These are phyloP conservation scores for Prinsepia uniflora DNA, from an alignment of 306 rosid species.

Conservation along the genomic window DNA sequence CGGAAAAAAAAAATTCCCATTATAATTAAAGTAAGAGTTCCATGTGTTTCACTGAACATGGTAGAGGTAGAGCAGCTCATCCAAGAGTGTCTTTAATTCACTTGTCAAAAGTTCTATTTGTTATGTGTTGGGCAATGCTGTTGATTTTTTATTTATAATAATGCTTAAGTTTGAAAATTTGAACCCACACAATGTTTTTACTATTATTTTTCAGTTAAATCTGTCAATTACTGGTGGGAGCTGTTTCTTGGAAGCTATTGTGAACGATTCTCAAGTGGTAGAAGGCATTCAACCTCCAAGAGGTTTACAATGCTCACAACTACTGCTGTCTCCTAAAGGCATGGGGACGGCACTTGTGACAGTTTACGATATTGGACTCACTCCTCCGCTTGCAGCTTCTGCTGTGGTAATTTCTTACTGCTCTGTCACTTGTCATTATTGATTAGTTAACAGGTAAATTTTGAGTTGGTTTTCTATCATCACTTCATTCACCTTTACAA, in stretches of 20 bases:
- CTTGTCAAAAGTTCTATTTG: background rate
- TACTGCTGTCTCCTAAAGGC: constrained; percentile 69
- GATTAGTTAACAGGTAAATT: background rate
- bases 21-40: background rate
- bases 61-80: background rate
- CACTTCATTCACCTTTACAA: constrained; percentile 3
- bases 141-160: background rate
- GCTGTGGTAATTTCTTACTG: constrained; percentile 55
- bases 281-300: constrained; percentile 62
- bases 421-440: constrained; percentile 7
- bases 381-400: constrained; percentile 68
- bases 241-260: constrained; percentile 78
- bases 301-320: constrained; percentile 58
- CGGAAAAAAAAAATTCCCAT: background rate
- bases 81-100: background rate
- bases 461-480: background rate
- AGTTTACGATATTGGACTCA: constrained; percentile 67
- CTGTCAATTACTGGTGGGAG: constrained; percentile 88
- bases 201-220: constrained; percentile 44
- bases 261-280: constrained; percentile 73
- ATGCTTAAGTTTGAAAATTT: background rate
- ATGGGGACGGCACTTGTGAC: constrained; percentile 76
- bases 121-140: background rate
- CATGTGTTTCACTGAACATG: background rate
- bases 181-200: background rate